Evolutionary conservation across 768 basidiomycete species (phyloP), one percentile per base, ranked within the genome.

Genomic region (Tricholoma terreum): DNA sequence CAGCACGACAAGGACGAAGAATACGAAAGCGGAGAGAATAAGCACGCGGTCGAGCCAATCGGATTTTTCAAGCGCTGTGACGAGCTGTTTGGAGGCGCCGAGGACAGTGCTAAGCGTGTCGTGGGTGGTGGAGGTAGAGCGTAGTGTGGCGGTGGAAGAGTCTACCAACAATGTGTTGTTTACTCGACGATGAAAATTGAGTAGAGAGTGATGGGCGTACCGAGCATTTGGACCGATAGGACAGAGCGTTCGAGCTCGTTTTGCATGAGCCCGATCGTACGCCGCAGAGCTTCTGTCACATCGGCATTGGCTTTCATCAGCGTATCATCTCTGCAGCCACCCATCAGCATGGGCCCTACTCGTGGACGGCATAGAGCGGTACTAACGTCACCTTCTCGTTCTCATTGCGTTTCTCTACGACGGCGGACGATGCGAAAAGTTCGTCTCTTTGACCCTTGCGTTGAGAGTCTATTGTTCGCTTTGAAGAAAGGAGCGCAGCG

Each of bases 31-130:
- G 1, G 85, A 78, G 54, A 94, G 73, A 63, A 99, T 88, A 59
- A 98, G 75, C 27, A 97, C 69, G 6, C 95, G 88, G 75, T 99
- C 97, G 17, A 95, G 76, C 85, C 90, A 88, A 76, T 98, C 95
- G 14, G 94, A 83, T 58, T 88, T 87, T 72, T 97, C 92, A 49
- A 99, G 85, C 0, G 87, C 84, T 12, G 87, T 90, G 61, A 98
- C 85, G 60, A 99, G 84, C 24, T 88, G 81, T 64, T 90, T 89
- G 2, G 94, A 96, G 45, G 89, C 86, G 50, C 78, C 75, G 68
- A 98, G 84, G 55, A 95, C 68, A 52, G 78, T 77, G 34, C 79
- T 80, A 58, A 96, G 84, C 4, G 79, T 78, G 65, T 93, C 89
- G 65, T 98, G 94, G 11, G 88, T 83, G 7, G 80, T 73, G 0